Base-by-base conservation (phyloP, 2,329 filamentous ascomycete genomes). In the Fusarium caatingaense region DNA sequence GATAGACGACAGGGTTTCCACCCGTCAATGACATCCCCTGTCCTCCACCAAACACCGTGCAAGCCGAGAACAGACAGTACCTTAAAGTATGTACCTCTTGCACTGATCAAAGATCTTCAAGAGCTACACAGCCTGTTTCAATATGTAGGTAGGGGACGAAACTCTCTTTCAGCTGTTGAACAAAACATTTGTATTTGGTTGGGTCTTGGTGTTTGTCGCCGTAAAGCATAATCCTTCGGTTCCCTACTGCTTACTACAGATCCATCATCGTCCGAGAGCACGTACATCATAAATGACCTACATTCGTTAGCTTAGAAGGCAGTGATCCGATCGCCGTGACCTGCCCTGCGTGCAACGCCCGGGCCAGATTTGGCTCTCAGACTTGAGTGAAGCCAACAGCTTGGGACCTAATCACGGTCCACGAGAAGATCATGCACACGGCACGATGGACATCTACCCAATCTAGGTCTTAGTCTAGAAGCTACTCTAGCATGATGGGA, bases 101-200 rank as follows among this genome's bases (percentile, higher is more conserved):
- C 32, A 42, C 34, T 51, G 48, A 41, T 20, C 30, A 41, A 27
- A 23, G 25, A 40, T 53, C 30, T 51, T 51, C 25, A 53, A 20
- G 25, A 18, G 34, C 18, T 20, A 16, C 23, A 23, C 47, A n/a
- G 12, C 47, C 21, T 37, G 47, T 50, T 50, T 50, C 47, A 23
- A 37, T n/a, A 37, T 37, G 47, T 41, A 27, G 34, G 32, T 40
- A 77, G 68, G 66, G 68, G 72, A 67, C 68, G 66, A 72, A 66
- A 66, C 63, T 53, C 32, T 41, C 49, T 53, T 53, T 53, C 34
- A 53, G 49, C 74, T 74, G 44, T 42, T 55, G 76, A 78, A 78
- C 72, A 63, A 78, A 78, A 77, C 70, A 69, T 65, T 60, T 69
- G 67, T 11, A 42, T 41, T 11, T 20, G 23, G 25, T 30, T 28